These are phyloP conservation scores for Rhynchosporium graminicola DNA, from an alignment of 2,329 filamentous ascomycete species.

Conservation along the genomic window DNA sequence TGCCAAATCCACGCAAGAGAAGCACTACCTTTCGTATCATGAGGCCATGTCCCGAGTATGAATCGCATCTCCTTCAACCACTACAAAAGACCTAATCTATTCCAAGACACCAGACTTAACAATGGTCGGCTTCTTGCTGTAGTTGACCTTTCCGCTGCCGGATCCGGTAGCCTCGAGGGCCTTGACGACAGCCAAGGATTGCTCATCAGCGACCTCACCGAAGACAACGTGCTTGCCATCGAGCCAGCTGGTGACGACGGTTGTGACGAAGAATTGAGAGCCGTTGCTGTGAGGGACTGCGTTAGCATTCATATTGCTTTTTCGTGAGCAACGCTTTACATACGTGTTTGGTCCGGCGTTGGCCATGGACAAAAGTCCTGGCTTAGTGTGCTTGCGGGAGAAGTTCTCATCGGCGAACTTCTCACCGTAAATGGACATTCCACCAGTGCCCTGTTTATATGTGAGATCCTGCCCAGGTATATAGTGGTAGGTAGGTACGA, in stretches of 20 bases:
- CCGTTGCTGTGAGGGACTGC: constrained; percentile 74
- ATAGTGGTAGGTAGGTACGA: constrained; percentile 44
- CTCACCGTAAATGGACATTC: constrained; percentile 93
- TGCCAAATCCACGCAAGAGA: constrained; percentile 22
- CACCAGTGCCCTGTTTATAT: constrained; percentile 68
- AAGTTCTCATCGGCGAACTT: constrained; percentile 97
- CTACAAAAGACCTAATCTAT: constrained; percentile 40
- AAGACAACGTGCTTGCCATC: constrained; percentile 86
- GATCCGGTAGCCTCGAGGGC: constrained; percentile 62
- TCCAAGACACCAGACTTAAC: constrained; percentile 50
- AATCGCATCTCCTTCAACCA: constrained; percentile 15
- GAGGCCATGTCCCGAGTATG: constrained; percentile 17
- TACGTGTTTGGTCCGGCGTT: constrained; percentile 94
- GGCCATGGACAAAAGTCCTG: constrained; percentile 89
- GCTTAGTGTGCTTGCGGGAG: constrained; percentile 67
- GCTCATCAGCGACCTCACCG: constrained; percentile 61
- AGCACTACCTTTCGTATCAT: constrained; percentile 13
- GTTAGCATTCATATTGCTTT: constrained; percentile 52
- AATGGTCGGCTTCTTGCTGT: constrained; percentile 60
- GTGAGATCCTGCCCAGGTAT: constrained; percentile 58
- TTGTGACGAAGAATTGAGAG: constrained; percentile 97
- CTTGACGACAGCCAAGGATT: constrained; percentile 55
- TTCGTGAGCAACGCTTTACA: constrained; percentile 62
- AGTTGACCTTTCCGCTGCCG: constrained; percentile 55
- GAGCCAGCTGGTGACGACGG: constrained; percentile 84